Conservation (phyloP, 2,329 filamentous ascomycete genomes). For the Diaporthe vexans region DNA sequence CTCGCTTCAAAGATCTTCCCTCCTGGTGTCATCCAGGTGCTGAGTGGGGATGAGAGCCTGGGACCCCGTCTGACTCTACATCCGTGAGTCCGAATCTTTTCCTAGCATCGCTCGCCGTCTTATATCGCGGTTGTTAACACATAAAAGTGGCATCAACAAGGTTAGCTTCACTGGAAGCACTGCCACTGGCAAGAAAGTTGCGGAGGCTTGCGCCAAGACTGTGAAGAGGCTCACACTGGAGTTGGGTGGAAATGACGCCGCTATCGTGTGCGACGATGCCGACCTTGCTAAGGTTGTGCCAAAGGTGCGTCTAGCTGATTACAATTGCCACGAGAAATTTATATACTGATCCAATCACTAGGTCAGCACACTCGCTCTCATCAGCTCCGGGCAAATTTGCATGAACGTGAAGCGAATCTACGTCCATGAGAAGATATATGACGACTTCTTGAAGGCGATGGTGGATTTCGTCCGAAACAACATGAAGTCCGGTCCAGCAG, state of each 20-base stretch:
- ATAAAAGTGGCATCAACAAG: slow-evolving; percentile 64
- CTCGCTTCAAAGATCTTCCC: slow-evolving; percentile 70
- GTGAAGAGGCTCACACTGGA: slow-evolving; percentile 63
- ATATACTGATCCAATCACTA: background rate
- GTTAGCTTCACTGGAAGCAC: slow-evolving; percentile 75
- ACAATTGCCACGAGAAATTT: background rate
- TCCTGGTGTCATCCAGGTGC: slow-evolving; percentile 72
- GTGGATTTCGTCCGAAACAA: slow-evolving; percentile 57
- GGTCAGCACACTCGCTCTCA: slow-evolving; percentile 64
- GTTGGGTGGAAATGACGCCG: slow-evolving; percentile 54
- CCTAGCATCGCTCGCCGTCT: background rate
- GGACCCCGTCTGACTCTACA: slow-evolving; percentile 72
- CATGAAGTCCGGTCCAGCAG: slow-evolving; percentile 58
- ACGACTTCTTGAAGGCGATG: slow-evolving; percentile 60
- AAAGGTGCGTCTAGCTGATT: slow-evolving; percentile 19
- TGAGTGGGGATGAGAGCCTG: slow-evolving; percentile 72
- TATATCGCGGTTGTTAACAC: background rate
- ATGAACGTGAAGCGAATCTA: slow-evolving; percentile 64
- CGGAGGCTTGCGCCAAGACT: slow-evolving; percentile 57
- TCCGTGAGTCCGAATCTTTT: slow-evolving; percentile 49
- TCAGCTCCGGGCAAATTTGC: slow-evolving; percentile 69
- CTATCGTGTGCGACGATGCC: slow-evolving; percentile 60
- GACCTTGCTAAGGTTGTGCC: slow-evolving; percentile 56
- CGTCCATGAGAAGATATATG: slow-evolving; percentile 65
- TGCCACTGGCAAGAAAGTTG: slow-evolving; percentile 52